Percentiles rank a stretch among this genome's conserved stretches.
Evolutionary conservation across 2,329 filamentous ascomycete genomes (phyloP).

Genomic region (Pseudocercospora macadamiae): DNA sequence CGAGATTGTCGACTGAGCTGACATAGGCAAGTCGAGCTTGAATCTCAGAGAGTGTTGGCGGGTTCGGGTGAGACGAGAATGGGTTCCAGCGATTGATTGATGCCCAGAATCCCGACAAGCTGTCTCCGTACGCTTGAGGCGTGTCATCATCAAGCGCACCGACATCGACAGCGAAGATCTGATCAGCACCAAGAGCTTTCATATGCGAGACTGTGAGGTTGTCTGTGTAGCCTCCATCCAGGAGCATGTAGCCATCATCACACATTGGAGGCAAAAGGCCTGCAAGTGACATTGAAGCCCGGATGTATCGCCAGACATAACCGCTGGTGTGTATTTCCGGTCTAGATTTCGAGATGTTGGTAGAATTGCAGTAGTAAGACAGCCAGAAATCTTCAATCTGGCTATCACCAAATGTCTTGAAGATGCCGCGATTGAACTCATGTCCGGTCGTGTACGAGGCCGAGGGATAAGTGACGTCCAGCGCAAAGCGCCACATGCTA

Average conservation of each 20-base stretch:
- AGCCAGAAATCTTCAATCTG: conserved; percentile 99
- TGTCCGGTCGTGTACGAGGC: conserved; percentile 97
- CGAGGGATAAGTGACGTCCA: conserved; percentile 94
- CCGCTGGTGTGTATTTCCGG: conserved; percentile 93
- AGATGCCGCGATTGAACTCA: conserved; percentile 98
- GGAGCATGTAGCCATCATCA: conserved; percentile 93
- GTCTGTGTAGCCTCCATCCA: conserved; percentile 96
- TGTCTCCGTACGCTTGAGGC: conserved; percentile 91
- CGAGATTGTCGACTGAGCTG: conserved; percentile 88
- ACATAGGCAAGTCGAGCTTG: conserved; percentile 95
- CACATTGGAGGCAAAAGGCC: conserved; percentile 91
- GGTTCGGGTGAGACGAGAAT: conserved; percentile 84
- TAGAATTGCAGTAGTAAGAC: conserved; percentile 98
- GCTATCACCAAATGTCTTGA: conserved; percentile 95
- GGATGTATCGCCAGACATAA: conserved; percentile 96
- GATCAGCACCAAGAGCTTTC: conserved; percentile 89
- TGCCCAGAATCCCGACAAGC: conserved; percentile 92
- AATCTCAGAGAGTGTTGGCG: conserved; percentile 92
- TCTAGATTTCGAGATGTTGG: conserved; percentile 93
- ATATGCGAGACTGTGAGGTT: conserved; percentile 97
- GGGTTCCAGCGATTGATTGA: conserved; percentile 97
- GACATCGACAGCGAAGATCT: conserved; percentile 95
- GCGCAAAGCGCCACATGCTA: conserved; percentile 96
- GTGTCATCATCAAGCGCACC: conserved; percentile 89
- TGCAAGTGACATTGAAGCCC: conserved; percentile 94